Evolutionary conservation across 371 early-diverging fungal genomes (phyloP), one percentile per base, ranked within the genome.

Genomic region (Saksenaea vasiformis): DNA sequence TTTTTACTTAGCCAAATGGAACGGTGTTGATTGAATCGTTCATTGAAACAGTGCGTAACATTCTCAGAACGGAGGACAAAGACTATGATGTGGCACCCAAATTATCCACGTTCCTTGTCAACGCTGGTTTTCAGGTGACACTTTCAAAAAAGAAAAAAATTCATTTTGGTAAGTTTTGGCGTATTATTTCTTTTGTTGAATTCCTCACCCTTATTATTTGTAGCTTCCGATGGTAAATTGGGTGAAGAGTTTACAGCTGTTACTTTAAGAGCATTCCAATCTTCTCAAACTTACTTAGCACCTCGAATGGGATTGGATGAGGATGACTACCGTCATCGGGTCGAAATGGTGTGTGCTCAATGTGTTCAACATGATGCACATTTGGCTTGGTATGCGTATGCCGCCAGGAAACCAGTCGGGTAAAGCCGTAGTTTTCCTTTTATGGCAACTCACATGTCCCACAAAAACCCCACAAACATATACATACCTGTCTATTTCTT

Each of bases 1-100:
- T 19, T 65, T 59, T 47, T 41, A 39, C n/a, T n/a, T 41, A 75
- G 73, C 71, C 73, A 7, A 27, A 64, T n/a, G 78, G 75, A 1
- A 73, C 78, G 0, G 75, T 72, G 1, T 61, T 78, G 67, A 71
- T 75, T 34, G 78, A 78, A 60, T 75, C 73, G 2, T 78, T 78
- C 55, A 62, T 71, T 31, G 73, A 78, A 54, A 69, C 78, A 19
- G 76, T 76, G n/a, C 65, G 68, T 13, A 67, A 56, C 19, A 67
- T 76, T 17, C 8, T 66, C 5, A 41, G 55, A 34, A 38, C 35
- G n/a, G 57, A 59, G 31, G 55, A 66, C 13, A 54, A 59, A 26
- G 74, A 77, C 43, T 61, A 59, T 31, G 77, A 74, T 43, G 64
- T 73, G 22, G 72, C 72, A 9, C 34, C 57, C 5, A 73, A 73